These are phyloP conservation scores for Nicotiana tabacum DNA, from an alignment of 257 asterid genomes.

Conservation along the genomic window DNA sequence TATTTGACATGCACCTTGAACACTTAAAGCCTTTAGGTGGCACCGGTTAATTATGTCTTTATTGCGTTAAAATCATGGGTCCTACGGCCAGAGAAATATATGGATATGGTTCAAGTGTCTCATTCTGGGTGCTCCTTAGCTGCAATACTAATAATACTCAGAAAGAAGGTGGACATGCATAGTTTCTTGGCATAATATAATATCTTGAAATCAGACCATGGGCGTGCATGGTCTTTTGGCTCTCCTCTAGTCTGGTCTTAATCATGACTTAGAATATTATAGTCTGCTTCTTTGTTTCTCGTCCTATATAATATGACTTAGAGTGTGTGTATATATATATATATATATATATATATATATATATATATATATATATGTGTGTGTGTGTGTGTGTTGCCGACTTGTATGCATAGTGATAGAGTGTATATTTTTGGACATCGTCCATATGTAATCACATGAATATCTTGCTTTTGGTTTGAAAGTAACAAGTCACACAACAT, in stretches of 20 bases:
- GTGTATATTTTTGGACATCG: neutral
- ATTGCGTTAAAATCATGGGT: neutral
- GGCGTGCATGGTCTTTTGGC: neutral
- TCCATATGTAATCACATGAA: neutral
- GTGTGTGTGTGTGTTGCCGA: neutral
- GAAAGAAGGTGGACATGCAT: conserved; percentile 15
- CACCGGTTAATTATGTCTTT: no score
- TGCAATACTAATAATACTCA: no score
- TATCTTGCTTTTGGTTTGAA: neutral
- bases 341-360: neutral
- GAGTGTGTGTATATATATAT: neutral
- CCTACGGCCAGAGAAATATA: neutral
- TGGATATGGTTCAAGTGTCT: conserved; percentile 26
- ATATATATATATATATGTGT: neutral
- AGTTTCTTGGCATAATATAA: conserved; percentile 26
- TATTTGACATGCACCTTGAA: no score
- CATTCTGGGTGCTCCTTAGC: conserved; percentile 12
- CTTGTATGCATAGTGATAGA: neutral
- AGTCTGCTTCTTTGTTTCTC: neutral
- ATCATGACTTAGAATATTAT: conserved; percentile 25
- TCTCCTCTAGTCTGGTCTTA: conserved; percentile 23
- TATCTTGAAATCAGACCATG: conserved; percentile 11
- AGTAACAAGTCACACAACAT: neutral
- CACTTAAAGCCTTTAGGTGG: no score
- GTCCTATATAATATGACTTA: neutral